These are phyloP conservation scores for Talaromyces sp. DNA, from an alignment of 2,329 filamentous ascomycete species.

Conservation along the genomic window DNA sequence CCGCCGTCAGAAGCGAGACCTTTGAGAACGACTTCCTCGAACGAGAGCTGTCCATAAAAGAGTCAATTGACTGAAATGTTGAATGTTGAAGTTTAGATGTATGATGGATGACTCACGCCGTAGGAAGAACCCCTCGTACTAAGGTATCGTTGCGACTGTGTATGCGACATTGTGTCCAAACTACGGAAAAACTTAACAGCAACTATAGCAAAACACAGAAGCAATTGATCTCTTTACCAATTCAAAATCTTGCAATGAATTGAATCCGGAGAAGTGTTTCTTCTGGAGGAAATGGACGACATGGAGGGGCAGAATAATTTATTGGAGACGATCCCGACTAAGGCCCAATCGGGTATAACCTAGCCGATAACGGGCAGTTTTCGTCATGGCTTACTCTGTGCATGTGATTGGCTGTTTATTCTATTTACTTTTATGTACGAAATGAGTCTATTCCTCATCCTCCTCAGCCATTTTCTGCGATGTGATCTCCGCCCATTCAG, in stretches of 20 bases:
- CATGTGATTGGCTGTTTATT: neutral
- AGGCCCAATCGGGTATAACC: neutral
- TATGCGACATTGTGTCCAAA: constrained; percentile 10
- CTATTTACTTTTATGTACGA: neutral
- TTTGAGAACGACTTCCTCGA: constrained; percentile 88
- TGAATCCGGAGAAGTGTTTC: neutral
- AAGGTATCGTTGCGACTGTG: constrained; percentile 8
- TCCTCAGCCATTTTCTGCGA: constrained; percentile 17
- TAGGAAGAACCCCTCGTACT: constrained; percentile 7
- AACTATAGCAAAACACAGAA: no score
- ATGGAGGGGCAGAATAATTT: constrained; percentile 10
- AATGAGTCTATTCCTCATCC: constrained; percentile 7
- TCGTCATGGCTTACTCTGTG: neutral
- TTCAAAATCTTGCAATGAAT: neutral
- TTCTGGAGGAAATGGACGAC: neutral
- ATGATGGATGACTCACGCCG: constrained; percentile 7
- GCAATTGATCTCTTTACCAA: neutral
- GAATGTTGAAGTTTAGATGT: neutral
- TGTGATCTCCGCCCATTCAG: constrained; percentile 24
- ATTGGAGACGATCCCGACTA: neutral
- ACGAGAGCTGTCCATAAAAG: constrained; percentile 57
- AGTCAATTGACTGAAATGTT: neutral
- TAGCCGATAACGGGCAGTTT: constrained; percentile 4
- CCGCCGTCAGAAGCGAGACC: constrained; percentile 83
- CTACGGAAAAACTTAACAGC: no score